Evolutionary conservation across 2,329 filamentous ascomycete genomes (phyloP), one percentile per base, ranked within the genome.

Genomic region (Colletotrichum trifolii): DNA sequence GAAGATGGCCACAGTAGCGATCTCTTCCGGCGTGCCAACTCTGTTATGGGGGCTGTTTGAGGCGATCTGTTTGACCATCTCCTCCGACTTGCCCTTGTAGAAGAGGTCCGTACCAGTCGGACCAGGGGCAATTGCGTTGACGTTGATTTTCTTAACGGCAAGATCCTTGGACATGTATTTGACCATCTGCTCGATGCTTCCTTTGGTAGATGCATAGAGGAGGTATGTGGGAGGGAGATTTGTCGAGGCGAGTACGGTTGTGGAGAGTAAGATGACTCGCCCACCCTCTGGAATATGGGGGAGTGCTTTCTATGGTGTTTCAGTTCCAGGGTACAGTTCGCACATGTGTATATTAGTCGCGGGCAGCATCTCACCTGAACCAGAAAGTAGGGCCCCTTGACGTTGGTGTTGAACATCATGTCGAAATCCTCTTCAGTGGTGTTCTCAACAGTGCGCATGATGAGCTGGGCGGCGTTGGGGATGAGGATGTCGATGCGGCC

Each of bases 401-500:
- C 85, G 71, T 88, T 88, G 40, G 87, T 64, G 46, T 74, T 75
- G 69, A 85, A 85, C 3, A 74, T 75, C 8, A 64, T 67, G 67
- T 87, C 85, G 70, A 83, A 89, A 66, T 82, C 78, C 8, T 75
- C 78, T 71, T 87, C 84, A 0, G 78, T 85, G 1, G 81, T 79
- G 25, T 76, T 70, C 39, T 82, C 80, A 12, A 89, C 75, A 53
- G 81, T 79, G n/a, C 76, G 78, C 75, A 85, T 80, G 2, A 76
- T 76, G 74, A 87, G 76, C 4, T 83, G 70, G 0, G 82, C 88
- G 0, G 87, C 86, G 66, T 86, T 88, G 2, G 83, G 78, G 49
- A 90, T 77, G 3, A 89, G 67, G 42, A 89, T 81, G 75, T 91
- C 87, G 68, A 90, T 83, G 65, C 81, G 81, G 34, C 83, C 83